Conservation (phyloP, 805 yeast genomes). For the Saturnispora sanitii region DNA sequence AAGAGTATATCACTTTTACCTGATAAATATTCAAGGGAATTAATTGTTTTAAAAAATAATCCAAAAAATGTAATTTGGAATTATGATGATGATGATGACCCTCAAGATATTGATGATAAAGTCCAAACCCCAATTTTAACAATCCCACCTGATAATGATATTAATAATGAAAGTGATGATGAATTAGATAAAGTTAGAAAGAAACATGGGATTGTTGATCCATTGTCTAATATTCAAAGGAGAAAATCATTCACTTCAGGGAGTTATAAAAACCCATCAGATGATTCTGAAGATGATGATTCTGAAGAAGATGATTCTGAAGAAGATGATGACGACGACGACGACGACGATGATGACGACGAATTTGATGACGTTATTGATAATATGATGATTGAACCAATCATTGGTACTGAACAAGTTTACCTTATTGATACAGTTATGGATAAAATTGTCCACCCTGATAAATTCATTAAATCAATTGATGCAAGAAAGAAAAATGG, state of each 20-base stretch:
- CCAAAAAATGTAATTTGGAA: conserved; percentile 32
- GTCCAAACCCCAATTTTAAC: conserved; percentile 1
- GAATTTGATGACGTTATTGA: conserved; percentile 32
- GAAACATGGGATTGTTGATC: conserved; percentile 7
- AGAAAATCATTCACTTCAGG: conserved; percentile 3
- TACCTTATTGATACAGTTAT: conserved; percentile 38
- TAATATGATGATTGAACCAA: conserved; percentile 33
- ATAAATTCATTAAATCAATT: conserved; percentile 25
- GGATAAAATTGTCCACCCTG: conserved; percentile 36
- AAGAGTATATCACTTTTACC: conserved; percentile 29
- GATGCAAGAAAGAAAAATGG: conserved; percentile 13
- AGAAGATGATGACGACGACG: conserved; percentile 17
- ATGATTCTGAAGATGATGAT: conserved; percentile 8
- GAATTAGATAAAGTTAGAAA: conserved; percentile 8
- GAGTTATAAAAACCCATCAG: not conserved
- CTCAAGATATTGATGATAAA: conserved; percentile 8
- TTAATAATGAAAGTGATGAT: conserved; percentile 9
- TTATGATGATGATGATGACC: conserved; percentile 29
- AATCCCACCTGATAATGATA: conserved; percentile 2
- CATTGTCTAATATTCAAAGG: conserved; percentile 5
- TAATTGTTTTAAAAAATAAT: conserved; percentile 27
- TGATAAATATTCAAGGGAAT: conserved; percentile 26
- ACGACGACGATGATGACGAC: conserved; percentile 24
- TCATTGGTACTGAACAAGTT: conserved; percentile 42
- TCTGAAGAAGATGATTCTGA: conserved; percentile 9